These are phyloP conservation scores for Gloeostereum incarnatum DNA, from an alignment of 768 basidiomycete genomes.

Conservation along the genomic window DNA sequence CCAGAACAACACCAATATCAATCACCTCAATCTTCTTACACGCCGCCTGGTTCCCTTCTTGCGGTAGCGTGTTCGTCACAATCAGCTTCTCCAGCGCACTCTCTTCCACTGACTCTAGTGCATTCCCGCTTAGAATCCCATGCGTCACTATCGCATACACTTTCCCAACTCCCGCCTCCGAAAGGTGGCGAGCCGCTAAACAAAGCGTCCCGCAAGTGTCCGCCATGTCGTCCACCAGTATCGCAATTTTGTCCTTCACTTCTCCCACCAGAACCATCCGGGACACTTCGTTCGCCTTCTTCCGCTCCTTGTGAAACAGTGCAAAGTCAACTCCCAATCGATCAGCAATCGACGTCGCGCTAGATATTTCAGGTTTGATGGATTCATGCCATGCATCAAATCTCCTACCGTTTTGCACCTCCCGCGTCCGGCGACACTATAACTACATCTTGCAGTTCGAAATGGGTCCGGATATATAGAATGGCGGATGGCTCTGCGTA, in stretches of 20 bases:
- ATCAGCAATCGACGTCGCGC: constrained; percentile 96
- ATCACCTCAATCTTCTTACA: constrained; percentile 87
- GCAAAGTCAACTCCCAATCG: constrained; percentile 96
- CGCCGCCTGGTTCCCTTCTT: constrained; percentile 58
- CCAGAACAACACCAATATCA: constrained; percentile 90
- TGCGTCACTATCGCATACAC: constrained; percentile 94
- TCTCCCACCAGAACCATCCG: constrained; percentile 95
- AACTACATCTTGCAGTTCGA: constrained; percentile 76
- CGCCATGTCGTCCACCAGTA: constrained; percentile 98
- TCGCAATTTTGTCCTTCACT: constrained; percentile 86
- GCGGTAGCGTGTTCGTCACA: constrained; percentile 97
- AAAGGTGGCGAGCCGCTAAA: constrained; percentile 81
- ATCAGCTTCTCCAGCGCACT: constrained; percentile 88
- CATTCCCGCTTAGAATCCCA: constrained; percentile 88
- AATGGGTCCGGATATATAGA: constrained; percentile 89
- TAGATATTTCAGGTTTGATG: constrained; percentile 23
- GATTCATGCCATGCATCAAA: constrained; percentile 4
- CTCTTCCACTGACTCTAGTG: constrained; percentile 61
- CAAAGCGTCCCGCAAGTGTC: constrained; percentile 94
- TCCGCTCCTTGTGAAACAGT: constrained; percentile 98
- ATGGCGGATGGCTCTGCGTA: constrained; percentile 95
- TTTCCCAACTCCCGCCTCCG: constrained; percentile 79
- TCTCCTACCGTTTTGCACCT: constrained; percentile 84
- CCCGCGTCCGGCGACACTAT: constrained; percentile 98
- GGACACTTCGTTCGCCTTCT: constrained; percentile 92